Evolutionary conservation across 1,284 basidiomycete species (phyloP), one percentile per base, ranked within the genome.

Genomic region (Meira nashicola): DNA sequence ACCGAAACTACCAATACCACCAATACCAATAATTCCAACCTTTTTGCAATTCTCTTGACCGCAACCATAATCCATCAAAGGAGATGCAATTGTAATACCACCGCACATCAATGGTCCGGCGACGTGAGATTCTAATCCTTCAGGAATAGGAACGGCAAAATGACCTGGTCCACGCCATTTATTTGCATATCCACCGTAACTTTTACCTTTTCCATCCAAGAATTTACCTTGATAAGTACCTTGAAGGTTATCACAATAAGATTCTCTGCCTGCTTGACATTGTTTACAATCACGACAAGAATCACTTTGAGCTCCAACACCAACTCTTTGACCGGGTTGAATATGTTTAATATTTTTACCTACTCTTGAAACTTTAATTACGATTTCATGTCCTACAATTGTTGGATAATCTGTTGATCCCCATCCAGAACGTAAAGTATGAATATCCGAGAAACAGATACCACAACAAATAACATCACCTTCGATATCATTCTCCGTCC

Each of bases 261-360:
- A 61, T 62, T 73, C 67, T 43, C 57, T 33, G 44, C 68, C 63
- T 7, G 63, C 70, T 54, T 83, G 83, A 80, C 86, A 87, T 51
- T 81, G 79, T 10, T 78, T 71, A 75, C 86, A 87, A 17, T 81
- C 57, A 57, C 82, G 74, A 78, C 85, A 87, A 15, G 82, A 80
- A 55, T 79, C 81, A 37, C 84, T 80, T 71, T 84, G 83, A 1
- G 85, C 85, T 17, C 86, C 85, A 8, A 87, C 85, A 56, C 85
- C 86, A 55, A 83, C 85, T 10, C 84, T 79, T 67, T 86, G 83
- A 54, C 85, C 85, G 41, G 83, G 79, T 68, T 84, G 84, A 79
- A 86, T 80, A 52, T 80, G 80, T 8, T 76, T 80, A 41, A 86
- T 84, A 44, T 84, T 81, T 17, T 57, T 62, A 11, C 68, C 70